Evolutionary conservation across 2,329 filamentous ascomycete genomes (phyloP).

Genomic region (Botrytis squamosa): DNA sequence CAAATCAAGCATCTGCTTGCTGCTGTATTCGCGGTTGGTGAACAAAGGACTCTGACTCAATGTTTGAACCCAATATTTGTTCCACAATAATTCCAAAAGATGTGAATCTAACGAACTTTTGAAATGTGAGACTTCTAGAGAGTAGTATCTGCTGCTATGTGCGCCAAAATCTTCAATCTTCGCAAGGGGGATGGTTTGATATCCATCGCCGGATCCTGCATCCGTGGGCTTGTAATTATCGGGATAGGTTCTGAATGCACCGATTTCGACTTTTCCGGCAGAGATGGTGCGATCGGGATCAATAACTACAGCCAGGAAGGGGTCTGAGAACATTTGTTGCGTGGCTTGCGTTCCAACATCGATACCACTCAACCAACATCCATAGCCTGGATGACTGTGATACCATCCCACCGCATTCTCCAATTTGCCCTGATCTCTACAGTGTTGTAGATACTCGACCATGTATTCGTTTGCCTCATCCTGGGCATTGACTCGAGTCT

Average conservation of each 20-base stretch:
- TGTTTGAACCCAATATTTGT: slow-evolving; percentile 99
- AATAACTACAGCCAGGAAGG: slow-evolving; percentile 93
- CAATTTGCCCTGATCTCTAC: slow-evolving; percentile 71
- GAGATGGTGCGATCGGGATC: slow-evolving; percentile 95
- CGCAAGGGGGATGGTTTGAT: slow-evolving; percentile 79
- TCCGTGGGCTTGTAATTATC: slow-evolving; percentile 63
- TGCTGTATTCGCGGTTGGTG: slow-evolving; percentile 89
- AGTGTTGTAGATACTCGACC: slow-evolving; percentile 76
- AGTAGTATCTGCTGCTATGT: slow-evolving; percentile 87
- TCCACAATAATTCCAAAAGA: slow-evolving; percentile 87
- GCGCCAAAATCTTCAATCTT: slow-evolving; percentile 97
- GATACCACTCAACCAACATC: slow-evolving; percentile 96
- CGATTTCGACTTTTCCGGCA: slow-evolving; percentile 91
- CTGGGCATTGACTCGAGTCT: slow-evolving; percentile 95
- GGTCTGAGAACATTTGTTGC: slow-evolving; percentile 83
- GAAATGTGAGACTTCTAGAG: slow-evolving; percentile 87
- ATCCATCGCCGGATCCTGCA: slow-evolving; percentile 53
- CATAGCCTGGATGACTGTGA: slow-evolving; percentile 95
- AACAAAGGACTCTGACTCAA: slow-evolving; percentile 87
- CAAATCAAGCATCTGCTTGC: slow-evolving; percentile 87
- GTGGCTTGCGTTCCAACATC: slow-evolving; percentile 85
- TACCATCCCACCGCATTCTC: slow-evolving; percentile 99
- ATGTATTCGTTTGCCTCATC: slow-evolving; percentile 97
- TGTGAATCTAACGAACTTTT: slow-evolving; percentile 88
- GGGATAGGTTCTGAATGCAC: slow-evolving; percentile 90